Evolutionary conservation across 164 flowering plant genomes (phyloP).

Genomic region (Dillenia suffruticosa): DNA sequence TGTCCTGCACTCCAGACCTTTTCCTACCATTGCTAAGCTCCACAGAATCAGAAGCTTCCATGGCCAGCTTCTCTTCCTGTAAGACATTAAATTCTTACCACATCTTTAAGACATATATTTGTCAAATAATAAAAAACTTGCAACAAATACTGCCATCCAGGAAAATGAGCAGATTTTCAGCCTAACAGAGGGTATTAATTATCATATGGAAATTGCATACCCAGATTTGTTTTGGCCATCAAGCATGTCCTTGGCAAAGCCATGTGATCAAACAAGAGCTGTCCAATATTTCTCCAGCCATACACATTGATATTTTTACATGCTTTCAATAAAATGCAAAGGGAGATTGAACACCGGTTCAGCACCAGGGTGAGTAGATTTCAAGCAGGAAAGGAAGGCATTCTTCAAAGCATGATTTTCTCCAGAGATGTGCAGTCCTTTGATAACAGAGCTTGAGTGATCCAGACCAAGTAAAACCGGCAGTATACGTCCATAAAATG

Average conservation of each 20-base stretch:
- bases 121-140: no score
- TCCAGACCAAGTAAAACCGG: slow-evolving; percentile 91
- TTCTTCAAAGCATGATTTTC: slow-evolving; percentile 64
- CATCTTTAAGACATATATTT: no score
- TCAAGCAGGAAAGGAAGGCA: slow-evolving; percentile 73
- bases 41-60: slow-evolving; percentile 23
- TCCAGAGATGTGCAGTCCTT: slow-evolving; percentile 57
- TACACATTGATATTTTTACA: neutral
- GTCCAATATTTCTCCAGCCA: neutral
- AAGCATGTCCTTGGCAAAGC: neutral
- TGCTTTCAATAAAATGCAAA: neutral
- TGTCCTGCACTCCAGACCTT: slow-evolving; percentile 42
- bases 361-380: slow-evolving; percentile 86
- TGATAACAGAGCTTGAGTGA: slow-evolving; percentile 52
- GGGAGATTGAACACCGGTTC: slow-evolving; percentile 58
- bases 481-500: slow-evolving; percentile 90
- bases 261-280: slow-evolving; percentile 1
- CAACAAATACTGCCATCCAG: no score
- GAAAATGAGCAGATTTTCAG: no score
- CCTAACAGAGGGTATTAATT: no score
- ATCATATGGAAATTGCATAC: no score
- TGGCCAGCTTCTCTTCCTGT: slow-evolving; percentile 54
- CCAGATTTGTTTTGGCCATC: neutral
- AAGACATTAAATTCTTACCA: slow-evolving; percentile 5
- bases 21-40: slow-evolving; percentile 42